Base-by-base conservation (phyloP, 805 yeast species). In the Suhomyces sp. region DNA sequence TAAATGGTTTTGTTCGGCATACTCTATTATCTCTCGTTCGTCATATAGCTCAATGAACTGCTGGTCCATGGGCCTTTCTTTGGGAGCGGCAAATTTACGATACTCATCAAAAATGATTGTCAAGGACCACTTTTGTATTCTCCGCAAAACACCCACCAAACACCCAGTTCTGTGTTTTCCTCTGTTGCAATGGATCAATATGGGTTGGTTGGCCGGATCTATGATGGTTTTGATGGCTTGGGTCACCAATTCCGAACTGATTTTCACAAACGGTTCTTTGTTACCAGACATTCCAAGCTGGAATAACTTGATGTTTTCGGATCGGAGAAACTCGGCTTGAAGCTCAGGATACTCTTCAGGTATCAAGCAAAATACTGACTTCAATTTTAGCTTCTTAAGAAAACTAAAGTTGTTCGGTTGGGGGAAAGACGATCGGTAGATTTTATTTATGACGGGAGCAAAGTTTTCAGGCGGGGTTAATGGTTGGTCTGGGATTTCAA, bases 91-190 rank as follows among this genome's bases (percentile, higher is more conserved):
- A 73, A 91, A 94, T 62, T 93, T 80, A 54, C 99, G 76, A 71
- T 94, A 94, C 66, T 94, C 99, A 63, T 94, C 98, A 64, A 94
- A 91, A 17, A 93, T 94, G 84, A 93, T 88, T 1, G 97, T 87
- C 57, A 91, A 70, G 2, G 96, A 86, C 99, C 99, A 94, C 55
- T 86, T 84, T 65, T 93, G 98, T 50, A 92, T 71, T 61, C 94
- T 78, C 55, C 99, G 74, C 33, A 94, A 78, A 64, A 97, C 93
- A 2, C 99, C 99, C 29, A 94, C 92, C 13, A 94, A 76, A 68
- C 98, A 94, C 0, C 99, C 99, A 0, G 99, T 94, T 60, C 99
- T 79, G 68, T 94, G 99, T 68, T 93, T 94, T 9, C 99, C 99
- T 54, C 97, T 76, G 71, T 94, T 94, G 71, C 99, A 94, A 69